A percentile compares a stretch with the other conserved stretches of the same genome.
These are phyloP conservation scores for Claviceps pusilla DNA, from an alignment of 2,329 filamentous ascomycete species.

Conservation along the genomic window DNA sequence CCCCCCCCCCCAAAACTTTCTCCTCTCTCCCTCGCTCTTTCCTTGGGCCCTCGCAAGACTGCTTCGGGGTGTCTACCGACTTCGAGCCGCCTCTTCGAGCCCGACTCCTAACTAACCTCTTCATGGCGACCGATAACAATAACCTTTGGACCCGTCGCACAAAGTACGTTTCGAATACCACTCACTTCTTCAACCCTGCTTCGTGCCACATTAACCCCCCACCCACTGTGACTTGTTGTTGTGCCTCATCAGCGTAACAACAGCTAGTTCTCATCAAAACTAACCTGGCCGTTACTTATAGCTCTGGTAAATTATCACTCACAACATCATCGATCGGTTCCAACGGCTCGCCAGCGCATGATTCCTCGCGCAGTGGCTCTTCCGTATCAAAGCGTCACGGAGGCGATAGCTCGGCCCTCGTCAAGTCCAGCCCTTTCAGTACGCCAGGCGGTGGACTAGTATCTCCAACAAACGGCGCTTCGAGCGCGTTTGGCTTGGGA, in stretches of 20 bases:
- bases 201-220: background rate
- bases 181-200: background rate
- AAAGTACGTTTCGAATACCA: conserved; percentile 43
- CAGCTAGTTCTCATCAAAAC: background rate
- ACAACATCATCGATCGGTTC: conserved; percentile 51
- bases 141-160: conserved; percentile 66
- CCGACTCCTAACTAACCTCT: conserved; percentile 18
- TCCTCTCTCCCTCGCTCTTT: background rate
- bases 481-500: conserved; percentile 82
- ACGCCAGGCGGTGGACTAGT: conserved; percentile 45
- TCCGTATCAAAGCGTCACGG: conserved; percentile 57
- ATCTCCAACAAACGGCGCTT: conserved; percentile 44
- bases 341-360: conserved; percentile 35
- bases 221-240: background rate
- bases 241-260: background rate
- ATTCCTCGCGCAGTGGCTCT: conserved; percentile 45
- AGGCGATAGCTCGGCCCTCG: conserved; percentile 55
- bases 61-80: conserved; percentile 11
- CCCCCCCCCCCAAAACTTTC: background rate
- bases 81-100: conserved; percentile 7
- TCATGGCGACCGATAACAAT: conserved; percentile 32
- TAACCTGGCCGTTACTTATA: conserved; percentile 19
- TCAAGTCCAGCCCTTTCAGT: conserved; percentile 63
- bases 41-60: conserved; percentile 9
- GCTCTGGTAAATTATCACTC: conserved; percentile 80